Conservation (phyloP, 2,329 filamentous ascomycete genomes). For the Diaporthe vexans region DNA sequence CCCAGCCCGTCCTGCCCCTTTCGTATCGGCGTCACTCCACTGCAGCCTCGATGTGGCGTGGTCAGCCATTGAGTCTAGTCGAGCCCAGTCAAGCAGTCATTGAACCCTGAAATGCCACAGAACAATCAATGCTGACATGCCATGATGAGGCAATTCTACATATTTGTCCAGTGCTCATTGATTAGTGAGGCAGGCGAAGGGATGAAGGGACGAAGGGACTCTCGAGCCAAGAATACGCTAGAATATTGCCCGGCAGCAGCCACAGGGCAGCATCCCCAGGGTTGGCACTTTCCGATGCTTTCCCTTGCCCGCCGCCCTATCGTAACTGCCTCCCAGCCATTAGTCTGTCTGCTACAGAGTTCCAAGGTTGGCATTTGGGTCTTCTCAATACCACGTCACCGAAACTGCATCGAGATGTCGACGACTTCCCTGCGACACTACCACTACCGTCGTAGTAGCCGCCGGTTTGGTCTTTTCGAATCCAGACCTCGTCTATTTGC, state of each 20-base stretch:
- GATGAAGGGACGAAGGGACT: not conserved
- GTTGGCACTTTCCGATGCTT: not conserved
- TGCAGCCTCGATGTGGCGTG: conserved; percentile 34
- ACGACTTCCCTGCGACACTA: not conserved
- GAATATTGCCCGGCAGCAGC: conserved; percentile 33
- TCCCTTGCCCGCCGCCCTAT: conserved; percentile 1
- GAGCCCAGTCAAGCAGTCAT: not conserved
- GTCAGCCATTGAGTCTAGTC: not conserved
- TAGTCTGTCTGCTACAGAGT: too few relatives aligned
- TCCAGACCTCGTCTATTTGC: not conserved
- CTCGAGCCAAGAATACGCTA: conserved; percentile 24
- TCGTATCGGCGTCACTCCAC: conserved; percentile 38
- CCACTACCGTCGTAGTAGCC: not conserved
- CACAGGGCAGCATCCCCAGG: not conserved
- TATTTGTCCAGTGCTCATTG: not conserved
- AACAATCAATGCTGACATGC: too few relatives aligned
- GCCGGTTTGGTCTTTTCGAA: not conserved
- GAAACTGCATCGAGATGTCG: conserved; percentile 27
- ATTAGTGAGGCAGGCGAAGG: not conserved
- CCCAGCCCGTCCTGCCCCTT: not conserved
- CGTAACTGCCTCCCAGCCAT: conserved; percentile 2
- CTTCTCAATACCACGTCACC: conserved; percentile 27
- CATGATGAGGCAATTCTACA: conserved; percentile 3
- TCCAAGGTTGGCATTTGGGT: not conserved
- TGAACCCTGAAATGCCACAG: not conserved